phyloP scores from a whole-genome alignment of 2,329 filamentous ascomycete genomes.

The Hypoxylon sp. region DNA sequence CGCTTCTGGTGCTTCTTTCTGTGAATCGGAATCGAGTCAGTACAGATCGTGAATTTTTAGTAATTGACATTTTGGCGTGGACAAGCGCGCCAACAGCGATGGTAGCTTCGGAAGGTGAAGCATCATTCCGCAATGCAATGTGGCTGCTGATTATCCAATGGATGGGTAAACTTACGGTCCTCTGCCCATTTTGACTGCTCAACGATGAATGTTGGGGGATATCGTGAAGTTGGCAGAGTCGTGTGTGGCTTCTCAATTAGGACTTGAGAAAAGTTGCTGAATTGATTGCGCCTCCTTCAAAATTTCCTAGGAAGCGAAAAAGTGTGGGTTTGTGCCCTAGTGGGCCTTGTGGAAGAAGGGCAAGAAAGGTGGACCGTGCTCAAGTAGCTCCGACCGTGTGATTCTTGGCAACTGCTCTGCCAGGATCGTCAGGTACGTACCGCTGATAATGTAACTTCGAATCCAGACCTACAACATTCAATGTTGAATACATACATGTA shows the following conservation, averaged over 20 bases:
- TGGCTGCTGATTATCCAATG: slow-evolving; percentile 1
- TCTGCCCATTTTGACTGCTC: slow-evolving; percentile 62
- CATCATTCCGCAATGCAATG: slow-evolving; percentile 1
- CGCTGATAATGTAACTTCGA: not conserved
- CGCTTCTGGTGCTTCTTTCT: slow-evolving; percentile 99
- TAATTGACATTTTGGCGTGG: slow-evolving; percentile 4
- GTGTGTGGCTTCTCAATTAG: slow-evolving; percentile 36
- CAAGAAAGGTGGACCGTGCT: slow-evolving; percentile 23
- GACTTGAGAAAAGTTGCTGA: slow-evolving; percentile 44
- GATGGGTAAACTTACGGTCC: slow-evolving; percentile 65
- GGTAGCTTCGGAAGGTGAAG: not conserved
- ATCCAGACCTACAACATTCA: no score
- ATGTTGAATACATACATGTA: no score
- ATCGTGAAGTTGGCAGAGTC: slow-evolving; percentile 50
- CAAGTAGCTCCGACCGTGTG: not conserved
- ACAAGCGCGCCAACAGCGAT: slow-evolving; percentile 9
- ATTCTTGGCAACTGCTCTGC: slow-evolving; percentile 12
- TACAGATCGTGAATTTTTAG: slow-evolving; percentile 18
- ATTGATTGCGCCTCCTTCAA: slow-evolving; percentile 27
- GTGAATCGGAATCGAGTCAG: slow-evolving; percentile 55
- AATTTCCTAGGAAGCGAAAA: slow-evolving; percentile 51
- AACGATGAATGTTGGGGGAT: slow-evolving; percentile 54
- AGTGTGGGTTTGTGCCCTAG: slow-evolving; percentile 53
- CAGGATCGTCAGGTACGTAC: slow-evolving; percentile 15
- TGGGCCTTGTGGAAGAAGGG: slow-evolving; percentile 10